Conservation (phyloP, 192 early-diverging fungal species). For the Radiomyces spectabilis region DNA sequence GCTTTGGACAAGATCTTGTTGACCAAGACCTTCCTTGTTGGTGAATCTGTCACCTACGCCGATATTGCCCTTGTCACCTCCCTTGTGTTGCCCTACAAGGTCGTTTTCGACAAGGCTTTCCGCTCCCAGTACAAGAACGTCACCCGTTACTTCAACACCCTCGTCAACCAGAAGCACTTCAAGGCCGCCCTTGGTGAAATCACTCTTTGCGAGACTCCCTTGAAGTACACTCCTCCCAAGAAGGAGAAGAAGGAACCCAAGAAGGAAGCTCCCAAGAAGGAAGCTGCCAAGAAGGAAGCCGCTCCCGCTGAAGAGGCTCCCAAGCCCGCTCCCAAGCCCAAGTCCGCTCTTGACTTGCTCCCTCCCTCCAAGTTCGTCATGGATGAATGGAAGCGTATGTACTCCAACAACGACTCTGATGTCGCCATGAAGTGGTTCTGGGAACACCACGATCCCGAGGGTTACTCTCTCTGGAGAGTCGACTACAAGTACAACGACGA, state of each 20-base stretch:
- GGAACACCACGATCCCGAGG: constrained; percentile 80
- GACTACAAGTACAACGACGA: constrained; percentile 96
- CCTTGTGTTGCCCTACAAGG: constrained; percentile 40
- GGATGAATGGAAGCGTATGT: constrained; percentile 95
- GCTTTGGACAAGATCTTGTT: constrained; percentile 75
- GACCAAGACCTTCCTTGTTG: constrained; percentile 88
- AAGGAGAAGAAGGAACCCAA: constrained; percentile 54
- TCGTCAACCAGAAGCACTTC: constrained; percentile 78
- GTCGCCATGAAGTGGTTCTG: constrained; percentile 91
- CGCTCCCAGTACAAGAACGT: constrained; percentile 82
- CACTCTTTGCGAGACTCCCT: constrained; percentile 53
- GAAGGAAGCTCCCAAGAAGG: constrained; percentile 43
- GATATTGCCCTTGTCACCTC: constrained; percentile 68
- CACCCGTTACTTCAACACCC: constrained; percentile 88
- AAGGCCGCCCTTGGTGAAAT: constrained; percentile 73
- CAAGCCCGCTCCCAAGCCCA: constrained; percentile 79
- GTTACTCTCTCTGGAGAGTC: constrained; percentile 88
- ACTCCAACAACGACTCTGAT: constrained; percentile 94
- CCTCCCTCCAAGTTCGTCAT: constrained; percentile 76
- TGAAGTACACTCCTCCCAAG: constrained; percentile 48
- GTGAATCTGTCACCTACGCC: constrained; percentile 87
- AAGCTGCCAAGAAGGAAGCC: constrained; percentile 31
- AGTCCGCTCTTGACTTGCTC: constrained; percentile 84
- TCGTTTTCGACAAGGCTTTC: constrained; percentile 67
- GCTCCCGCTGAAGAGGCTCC: constrained; percentile 53